Evolutionary conservation across 2,329 filamentous ascomycete species (phyloP).

Genomic region (Emmonsiellopsis sp.): DNA sequence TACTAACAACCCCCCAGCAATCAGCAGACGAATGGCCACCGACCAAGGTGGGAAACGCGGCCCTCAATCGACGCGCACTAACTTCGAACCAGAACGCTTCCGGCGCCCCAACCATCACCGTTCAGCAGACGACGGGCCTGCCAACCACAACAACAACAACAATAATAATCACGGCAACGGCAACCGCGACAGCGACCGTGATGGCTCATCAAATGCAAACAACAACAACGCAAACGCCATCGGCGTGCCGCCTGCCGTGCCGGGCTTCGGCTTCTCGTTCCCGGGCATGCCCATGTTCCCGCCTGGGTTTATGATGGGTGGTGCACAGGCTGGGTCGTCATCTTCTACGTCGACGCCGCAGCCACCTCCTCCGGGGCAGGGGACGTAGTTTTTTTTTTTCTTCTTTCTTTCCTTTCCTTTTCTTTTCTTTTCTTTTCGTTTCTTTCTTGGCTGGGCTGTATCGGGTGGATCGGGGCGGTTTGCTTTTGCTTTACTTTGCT

Average conservation of each 20-base stretch:
- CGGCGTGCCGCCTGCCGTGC: slow-evolving; percentile 44
- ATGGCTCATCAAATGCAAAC: slow-evolving; percentile 17
- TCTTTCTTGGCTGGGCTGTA: neutral
- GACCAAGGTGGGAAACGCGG: slow-evolving; percentile 41
- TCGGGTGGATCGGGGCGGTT: too few relatives aligned
- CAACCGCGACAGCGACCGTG: slow-evolving; percentile 24
- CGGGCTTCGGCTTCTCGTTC: slow-evolving; percentile 46
- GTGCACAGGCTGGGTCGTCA: slow-evolving; percentile 15
- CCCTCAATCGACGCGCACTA: slow-evolving; percentile 36
- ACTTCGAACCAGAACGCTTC: slow-evolving; percentile 18
- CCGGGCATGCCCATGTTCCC: slow-evolving; percentile 40
- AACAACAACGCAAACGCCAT: slow-evolving; percentile 31
- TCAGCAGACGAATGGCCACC: slow-evolving; percentile 43
- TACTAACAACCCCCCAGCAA: slow-evolving; percentile 27
- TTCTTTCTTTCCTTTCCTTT: neutral
- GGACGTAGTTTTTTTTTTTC: slow-evolving; percentile 5
- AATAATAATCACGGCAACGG: slow-evolving; percentile 15
- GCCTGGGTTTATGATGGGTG: slow-evolving; percentile 38
- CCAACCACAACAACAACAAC: slow-evolving; percentile 21
- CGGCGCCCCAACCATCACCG: slow-evolving; percentile 21
- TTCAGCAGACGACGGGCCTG: slow-evolving; percentile 8
- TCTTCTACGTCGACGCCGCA: slow-evolving; percentile 20
- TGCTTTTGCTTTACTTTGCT: too few relatives aligned
- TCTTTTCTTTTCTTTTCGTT: slow-evolving; percentile 2
- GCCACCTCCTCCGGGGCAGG: slow-evolving; percentile 30